Evolutionary conservation across 371 early-diverging fungal species (phyloP), one percentile per base, ranked within the genome.

Genomic region (Mortierella sp.): DNA sequence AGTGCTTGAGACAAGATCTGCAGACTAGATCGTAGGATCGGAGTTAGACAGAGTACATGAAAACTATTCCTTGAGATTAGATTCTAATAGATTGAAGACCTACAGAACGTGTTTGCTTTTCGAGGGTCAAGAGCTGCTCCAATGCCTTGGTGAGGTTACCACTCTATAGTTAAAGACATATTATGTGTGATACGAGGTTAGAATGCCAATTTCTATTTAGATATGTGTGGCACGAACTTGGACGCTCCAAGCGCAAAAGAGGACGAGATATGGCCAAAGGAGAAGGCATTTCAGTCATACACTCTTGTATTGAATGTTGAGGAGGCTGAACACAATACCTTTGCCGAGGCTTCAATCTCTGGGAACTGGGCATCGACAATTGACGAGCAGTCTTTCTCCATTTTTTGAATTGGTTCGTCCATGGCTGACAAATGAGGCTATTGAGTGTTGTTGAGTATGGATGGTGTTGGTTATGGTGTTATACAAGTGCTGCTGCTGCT

Each of bases 21-120:
- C 93, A 61, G 93, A 89, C 95, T 95, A 82, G 58, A 17, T 29
- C 19, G 22, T 9, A 58, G n/a, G 17, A 47, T 47, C 47, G n/a
- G n/a, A 5, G 40, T 40, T 40, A 15, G 47, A n/a, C n/a, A n/a
- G 22, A 47, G 47, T n/a, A 47, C n/a, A n/a, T 47, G 22, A 32
- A 63, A 28, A 12, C 26, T 43, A 34, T 15, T 17, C 12, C 19
- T 9, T 28, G n/a, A 55, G 55, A 55, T 15, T 28, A 55, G 29
- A 12, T 7, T 28, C 12, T 1, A 17, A 22, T 23, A 6, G 5
- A 32, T 49, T 13, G n/a, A 17, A 17, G 9, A 51, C 89, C 84
- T 86, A 95, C 96, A 68, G 91, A 93, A 68, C 97, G 90, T 10
- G 97, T 96, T 84, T 96, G 96, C 85, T 97, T 97, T 84, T 97